Conservation (phyloP, 2,329 filamentous ascomycete species). For the Ophiostoma sp. region DNA sequence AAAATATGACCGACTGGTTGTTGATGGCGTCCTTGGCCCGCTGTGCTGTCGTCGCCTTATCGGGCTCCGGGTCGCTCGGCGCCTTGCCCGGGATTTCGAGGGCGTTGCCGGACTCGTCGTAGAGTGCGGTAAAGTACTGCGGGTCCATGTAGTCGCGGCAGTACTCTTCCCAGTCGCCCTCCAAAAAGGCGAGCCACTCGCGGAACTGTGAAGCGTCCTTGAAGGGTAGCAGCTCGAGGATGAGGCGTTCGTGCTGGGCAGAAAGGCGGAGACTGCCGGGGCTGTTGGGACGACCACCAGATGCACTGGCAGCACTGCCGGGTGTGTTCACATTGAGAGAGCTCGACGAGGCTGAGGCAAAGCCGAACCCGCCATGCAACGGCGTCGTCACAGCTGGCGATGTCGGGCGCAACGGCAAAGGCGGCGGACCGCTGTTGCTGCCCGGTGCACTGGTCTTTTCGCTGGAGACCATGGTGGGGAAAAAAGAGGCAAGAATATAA, state of each 20-base stretch:
- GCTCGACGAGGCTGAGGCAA: conserved; percentile 15
- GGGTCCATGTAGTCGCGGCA: conserved; percentile 36
- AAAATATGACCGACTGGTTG: conserved; percentile 35
- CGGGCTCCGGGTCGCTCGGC: conserved; percentile 36
- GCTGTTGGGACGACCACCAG: neutral
- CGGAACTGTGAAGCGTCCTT: conserved; percentile 39
- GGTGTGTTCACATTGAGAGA: neutral
- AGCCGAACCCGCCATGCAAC: neutral
- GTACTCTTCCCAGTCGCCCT: conserved; percentile 43
- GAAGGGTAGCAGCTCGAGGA: conserved; percentile 44
- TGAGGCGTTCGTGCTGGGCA: conserved; percentile 42
- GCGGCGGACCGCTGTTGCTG: conserved; percentile 1
- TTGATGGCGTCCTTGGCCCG: conserved; percentile 38
- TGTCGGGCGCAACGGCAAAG: neutral
- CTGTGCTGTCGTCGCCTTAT: conserved; percentile 38
- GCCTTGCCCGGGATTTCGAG: conserved; percentile 11
- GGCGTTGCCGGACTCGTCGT: conserved; percentile 21
- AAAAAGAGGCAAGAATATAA: neutral
- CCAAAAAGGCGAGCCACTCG: conserved; percentile 40
- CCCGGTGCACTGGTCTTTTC: neutral
- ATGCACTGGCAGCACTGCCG: neutral
- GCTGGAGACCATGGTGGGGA: neutral
- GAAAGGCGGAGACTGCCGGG: conserved; percentile 28
- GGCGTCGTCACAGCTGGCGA: neutral
- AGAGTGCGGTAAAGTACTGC: conserved; percentile 5